Base-by-base conservation (phyloP, 1,284 basidiomycete species). In the Inonotus hispidus region DNA sequence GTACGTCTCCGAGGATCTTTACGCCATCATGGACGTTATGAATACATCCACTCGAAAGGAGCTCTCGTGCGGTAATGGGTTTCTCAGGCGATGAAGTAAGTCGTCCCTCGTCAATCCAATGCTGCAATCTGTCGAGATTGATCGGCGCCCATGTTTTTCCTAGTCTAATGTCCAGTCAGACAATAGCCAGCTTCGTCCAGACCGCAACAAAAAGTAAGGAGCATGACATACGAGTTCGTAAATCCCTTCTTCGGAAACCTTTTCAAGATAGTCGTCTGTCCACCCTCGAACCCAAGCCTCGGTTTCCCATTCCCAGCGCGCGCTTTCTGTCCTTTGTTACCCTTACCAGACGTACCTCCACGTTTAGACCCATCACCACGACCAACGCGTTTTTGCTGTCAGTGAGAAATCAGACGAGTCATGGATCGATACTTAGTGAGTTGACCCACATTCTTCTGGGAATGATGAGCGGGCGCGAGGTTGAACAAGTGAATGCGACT, bases 261-360 rank as follows among this genome's bases (percentile, higher is more conserved):
- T 66, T 94, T 88, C n/a, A 88, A 88, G 61, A 99, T 84, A 6
- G 96, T 92, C 23, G 95, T 98, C 74, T 98, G 96, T 66, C 96
- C 96, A 70, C 96, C 96, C 73, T 97, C 95, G 67, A 98, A 99
- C 5, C 88, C 87, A 32, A 85, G 80, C 66, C 82, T 85, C 27
- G 93, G 85, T 69, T 85, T 92, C n/a, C 94, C 92, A 68, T 92
- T 89, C 4, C 96, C 95, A 21, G 92, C 85, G 60, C 96, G 85
- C 47, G 95, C 90, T 64, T 95, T 96, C 73, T 97, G 95, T 69
- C 96, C 96, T 71, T 99, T 99, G 74, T 93, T 85, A 76, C 96
- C 96, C 59, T 93, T 84, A 64, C 94, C 94, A 3, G 95, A 88
- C 0, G 95, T 98, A 61, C 93, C 90, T 68, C 96, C 96, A 66